These are phyloP conservation scores for Diaporthe sp. DNA, from an alignment of 2,329 filamentous ascomycete species.

Conservation along the genomic window DNA sequence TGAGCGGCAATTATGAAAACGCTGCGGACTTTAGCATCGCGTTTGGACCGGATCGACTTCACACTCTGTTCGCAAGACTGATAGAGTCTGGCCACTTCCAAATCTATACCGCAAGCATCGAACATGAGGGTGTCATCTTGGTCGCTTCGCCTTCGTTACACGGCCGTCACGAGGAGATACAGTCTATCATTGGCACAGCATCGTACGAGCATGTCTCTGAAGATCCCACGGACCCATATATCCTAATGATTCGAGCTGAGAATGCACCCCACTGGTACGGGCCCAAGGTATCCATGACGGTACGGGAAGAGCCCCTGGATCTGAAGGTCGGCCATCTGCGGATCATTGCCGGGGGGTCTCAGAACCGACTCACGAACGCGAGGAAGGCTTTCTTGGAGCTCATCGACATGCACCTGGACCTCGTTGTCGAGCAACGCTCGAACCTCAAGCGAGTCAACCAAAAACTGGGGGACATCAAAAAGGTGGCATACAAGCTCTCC, in stretches of 20 bases:
- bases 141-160: slow-evolving; percentile 86
- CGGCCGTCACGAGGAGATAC: slow-evolving; percentile 83
- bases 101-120: slow-evolving; percentile 78
- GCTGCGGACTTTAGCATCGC: slow-evolving; percentile 94
- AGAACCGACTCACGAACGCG: slow-evolving; percentile 82
- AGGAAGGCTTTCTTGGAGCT: slow-evolving; percentile 81
- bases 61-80: slow-evolving; percentile 84
- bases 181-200: slow-evolving; percentile 83
- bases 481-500: slow-evolving; percentile 94
- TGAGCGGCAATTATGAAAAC: slow-evolving; percentile 96
- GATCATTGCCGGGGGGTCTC: slow-evolving; percentile 89
- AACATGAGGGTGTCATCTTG: slow-evolving; percentile 83
- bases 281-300: slow-evolving; percentile 76
- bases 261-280: slow-evolving; percentile 85
- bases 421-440: slow-evolving; percentile 91
- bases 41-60: slow-evolving; percentile 75
- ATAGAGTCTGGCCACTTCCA: slow-evolving; percentile 89
- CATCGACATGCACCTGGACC: slow-evolving; percentile 87
- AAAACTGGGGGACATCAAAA: slow-evolving; percentile 93
- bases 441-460: slow-evolving; percentile 93
- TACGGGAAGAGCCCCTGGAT: slow-evolving; percentile 85
- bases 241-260: slow-evolving; percentile 88
- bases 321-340: slow-evolving; percentile 89
- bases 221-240: slow-evolving; percentile 84
- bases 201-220: slow-evolving; percentile 71